These are phyloP conservation scores for Solanum acaule DNA, from an alignment of 257 asterid species.

Conservation along the genomic window DNA sequence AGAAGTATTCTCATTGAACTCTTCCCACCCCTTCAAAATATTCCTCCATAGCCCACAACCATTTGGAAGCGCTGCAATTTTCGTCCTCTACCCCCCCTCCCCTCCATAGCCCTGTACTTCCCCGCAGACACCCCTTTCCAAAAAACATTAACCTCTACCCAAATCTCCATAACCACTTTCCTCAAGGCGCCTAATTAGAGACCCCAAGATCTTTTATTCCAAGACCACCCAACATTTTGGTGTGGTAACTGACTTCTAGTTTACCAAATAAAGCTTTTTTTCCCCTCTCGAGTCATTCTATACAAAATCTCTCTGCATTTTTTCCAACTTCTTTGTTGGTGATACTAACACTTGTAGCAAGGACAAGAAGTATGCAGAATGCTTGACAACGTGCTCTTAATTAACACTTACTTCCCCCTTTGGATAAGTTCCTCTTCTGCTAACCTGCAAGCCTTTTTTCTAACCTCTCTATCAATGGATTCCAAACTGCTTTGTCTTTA, in stretches of 20 bases:
- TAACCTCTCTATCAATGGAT: background rate
- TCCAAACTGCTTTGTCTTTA: background rate
- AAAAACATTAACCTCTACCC: no score
- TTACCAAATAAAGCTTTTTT: background rate
- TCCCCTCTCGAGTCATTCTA: background rate
- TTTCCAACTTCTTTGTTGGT: background rate
- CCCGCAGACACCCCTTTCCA: background rate
- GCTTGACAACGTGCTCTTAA: background rate
- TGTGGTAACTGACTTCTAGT: background rate
- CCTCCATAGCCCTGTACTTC: background rate
- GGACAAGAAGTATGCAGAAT: background rate
- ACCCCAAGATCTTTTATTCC: no score
- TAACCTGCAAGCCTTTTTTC: background rate
- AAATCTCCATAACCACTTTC: no score
- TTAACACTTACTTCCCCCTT: background rate
- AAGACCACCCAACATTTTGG: background rate
- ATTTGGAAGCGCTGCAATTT: background rate
- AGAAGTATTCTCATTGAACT: no score
- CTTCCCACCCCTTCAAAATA: background rate
- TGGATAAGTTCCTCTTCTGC: background rate
- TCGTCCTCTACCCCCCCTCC: background rate
- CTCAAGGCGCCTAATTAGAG: no score
- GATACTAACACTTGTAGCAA: background rate
- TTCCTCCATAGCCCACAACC: background rate
- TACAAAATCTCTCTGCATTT: background rate